Evolutionary conservation across 495 filamentous ascomycete species (phyloP).

Genomic region (Neurospora sp.): DNA sequence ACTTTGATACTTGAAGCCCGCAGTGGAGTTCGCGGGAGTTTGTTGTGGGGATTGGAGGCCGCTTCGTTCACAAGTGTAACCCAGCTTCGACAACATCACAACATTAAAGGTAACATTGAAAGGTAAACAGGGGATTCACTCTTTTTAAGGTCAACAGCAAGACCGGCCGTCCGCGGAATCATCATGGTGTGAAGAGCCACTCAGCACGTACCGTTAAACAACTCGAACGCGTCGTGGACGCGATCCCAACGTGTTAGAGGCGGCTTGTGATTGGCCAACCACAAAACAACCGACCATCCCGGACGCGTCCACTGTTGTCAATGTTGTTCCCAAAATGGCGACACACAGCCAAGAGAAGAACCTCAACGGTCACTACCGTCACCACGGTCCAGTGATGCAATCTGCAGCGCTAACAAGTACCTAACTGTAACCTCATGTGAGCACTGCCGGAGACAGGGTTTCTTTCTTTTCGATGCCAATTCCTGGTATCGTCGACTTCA

Average conservation of each 20-base stretch:
- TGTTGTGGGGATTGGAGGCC: not conserved
- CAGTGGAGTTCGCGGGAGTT: not conserved
- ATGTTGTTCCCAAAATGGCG: not conserved
- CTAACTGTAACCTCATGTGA: not conserved
- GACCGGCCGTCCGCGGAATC: not conserved
- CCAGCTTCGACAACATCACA: not conserved
- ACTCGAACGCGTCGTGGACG: not conserved
- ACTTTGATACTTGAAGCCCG: not conserved
- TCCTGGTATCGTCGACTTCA: not conserved
- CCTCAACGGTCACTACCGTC: not conserved
- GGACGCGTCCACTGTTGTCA: not conserved
- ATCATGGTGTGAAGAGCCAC: not conserved
- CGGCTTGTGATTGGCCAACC: not conserved
- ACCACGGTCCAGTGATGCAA: not conserved
- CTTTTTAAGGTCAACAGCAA: not conserved
- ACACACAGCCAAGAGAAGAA: not conserved
- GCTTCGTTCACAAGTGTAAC: not conserved
- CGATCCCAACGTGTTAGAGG: not conserved
- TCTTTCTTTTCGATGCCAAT: not conserved
- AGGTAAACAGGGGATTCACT: not conserved
- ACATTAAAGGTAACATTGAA: not conserved
- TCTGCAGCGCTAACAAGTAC: not conserved
- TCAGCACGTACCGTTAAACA: not conserved
- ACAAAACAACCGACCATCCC: not conserved
- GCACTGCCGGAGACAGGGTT: not conserved